These are phyloP conservation scores for Porodaedalea pini DNA, from an alignment of 1,284 basidiomycete species.

Conservation along the genomic window DNA sequence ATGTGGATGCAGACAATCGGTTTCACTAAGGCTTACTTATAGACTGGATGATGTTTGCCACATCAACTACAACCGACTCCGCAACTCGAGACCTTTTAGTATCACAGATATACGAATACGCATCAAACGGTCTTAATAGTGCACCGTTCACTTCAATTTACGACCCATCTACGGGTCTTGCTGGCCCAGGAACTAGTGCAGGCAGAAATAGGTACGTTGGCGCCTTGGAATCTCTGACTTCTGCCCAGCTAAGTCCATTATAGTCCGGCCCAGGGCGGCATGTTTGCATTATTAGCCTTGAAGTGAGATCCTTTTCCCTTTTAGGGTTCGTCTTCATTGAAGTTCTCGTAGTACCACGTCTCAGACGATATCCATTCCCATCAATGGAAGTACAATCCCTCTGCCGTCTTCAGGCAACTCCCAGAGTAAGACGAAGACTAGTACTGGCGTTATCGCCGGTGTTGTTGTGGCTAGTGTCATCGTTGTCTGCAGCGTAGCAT, in stretches of 20 bases:
- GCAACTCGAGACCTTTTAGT: conserved; percentile 33
- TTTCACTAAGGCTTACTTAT: not conserved
- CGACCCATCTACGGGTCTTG: not conserved
- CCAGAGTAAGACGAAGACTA: too few relatives aligned
- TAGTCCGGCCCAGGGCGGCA: conserved; percentile 35
- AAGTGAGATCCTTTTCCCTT: conserved; percentile 24
- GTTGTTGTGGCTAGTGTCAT: not conserved
- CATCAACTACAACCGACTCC: conserved; percentile 30
- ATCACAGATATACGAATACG: conserved; percentile 29
- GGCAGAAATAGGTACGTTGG: too few relatives aligned
- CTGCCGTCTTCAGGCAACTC: too few relatives aligned
- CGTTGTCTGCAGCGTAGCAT: not conserved
- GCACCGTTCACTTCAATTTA: not conserved
- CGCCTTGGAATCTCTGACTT: too few relatives aligned
- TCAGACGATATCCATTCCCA: too few relatives aligned
- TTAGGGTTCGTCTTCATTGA: too few relatives aligned
- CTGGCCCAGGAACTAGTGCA: conserved; percentile 5
- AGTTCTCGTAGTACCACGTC: not conserved
- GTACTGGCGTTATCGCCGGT: not conserved
- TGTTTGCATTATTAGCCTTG: conserved; percentile 32
- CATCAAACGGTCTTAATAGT: conserved; percentile 7
- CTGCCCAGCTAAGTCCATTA: too few relatives aligned
- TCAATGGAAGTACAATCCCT: too few relatives aligned
- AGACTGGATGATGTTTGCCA: conserved; percentile 40
- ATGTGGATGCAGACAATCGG: not conserved